phyloP scores from a whole-genome alignment of 2,329 filamentous ascomycete species.

The Didymella keratinophila region DNA sequence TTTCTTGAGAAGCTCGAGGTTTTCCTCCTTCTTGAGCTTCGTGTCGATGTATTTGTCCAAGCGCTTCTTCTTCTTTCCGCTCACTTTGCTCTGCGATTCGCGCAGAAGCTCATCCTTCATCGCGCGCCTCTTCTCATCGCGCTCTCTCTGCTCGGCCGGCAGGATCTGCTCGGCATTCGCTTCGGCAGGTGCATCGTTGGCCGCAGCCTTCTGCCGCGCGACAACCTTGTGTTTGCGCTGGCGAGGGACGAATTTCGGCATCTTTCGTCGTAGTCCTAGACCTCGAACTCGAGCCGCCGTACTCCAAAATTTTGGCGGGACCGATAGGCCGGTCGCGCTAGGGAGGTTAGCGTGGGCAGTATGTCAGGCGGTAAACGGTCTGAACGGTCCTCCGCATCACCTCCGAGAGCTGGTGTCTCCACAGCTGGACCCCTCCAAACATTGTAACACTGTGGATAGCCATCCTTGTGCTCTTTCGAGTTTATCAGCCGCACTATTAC shows the following conservation, averaged over 20 bases:
- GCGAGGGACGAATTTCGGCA: constrained; percentile 58
- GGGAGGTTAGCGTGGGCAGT: not conserved
- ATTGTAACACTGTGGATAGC: no score
- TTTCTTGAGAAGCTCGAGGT: constrained; percentile 81
- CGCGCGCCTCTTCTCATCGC: constrained; percentile 60
- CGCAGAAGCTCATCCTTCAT: constrained; percentile 63
- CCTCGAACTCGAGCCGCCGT: constrained; percentile 13
- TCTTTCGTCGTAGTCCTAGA: constrained; percentile 24
- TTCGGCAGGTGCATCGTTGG: constrained; percentile 51
- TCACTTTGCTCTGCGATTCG: constrained; percentile 64
- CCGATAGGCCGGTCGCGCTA: constrained; percentile 25
- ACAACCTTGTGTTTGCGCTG: constrained; percentile 70
- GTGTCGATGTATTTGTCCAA: constrained; percentile 80
- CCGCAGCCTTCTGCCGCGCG: constrained; percentile 65
- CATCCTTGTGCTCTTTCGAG: no score
- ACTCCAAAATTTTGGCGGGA: constrained; percentile 47
- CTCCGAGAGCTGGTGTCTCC: constrained; percentile 18
- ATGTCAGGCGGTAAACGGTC: constrained; percentile 28
- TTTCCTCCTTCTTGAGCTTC: constrained; percentile 95
- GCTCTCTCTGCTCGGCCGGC: constrained; percentile 60
- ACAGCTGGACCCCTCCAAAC: constrained; percentile 1
- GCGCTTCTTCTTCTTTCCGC: constrained; percentile 71
- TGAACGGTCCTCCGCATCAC: constrained; percentile 26
- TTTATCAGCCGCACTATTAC: no score
- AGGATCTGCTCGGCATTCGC: constrained; percentile 61